Conservation (phyloP, 2,329 filamentous ascomycete species). For the Clarireedia monteithiana region DNA sequence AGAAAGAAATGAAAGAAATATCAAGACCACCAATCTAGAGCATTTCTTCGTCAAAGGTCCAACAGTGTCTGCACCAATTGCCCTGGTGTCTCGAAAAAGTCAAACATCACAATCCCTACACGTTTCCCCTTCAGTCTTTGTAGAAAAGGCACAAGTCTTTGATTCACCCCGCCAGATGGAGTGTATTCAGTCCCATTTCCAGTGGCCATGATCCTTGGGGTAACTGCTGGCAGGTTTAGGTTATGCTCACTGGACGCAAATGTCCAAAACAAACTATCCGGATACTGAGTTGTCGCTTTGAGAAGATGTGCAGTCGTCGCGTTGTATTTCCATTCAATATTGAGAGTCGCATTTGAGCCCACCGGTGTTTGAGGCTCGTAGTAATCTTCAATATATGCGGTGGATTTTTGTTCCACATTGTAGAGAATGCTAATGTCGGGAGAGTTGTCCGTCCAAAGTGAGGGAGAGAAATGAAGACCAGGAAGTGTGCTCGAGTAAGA, state of each 20-base stretch:
- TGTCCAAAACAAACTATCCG: constrained; percentile 38
- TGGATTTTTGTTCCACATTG: constrained; percentile 30
- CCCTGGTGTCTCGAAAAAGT: constrained; percentile 39
- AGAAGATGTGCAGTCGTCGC: constrained; percentile 34
- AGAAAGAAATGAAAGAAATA: background rate
- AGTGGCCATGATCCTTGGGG: constrained; percentile 38
- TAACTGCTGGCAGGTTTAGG: constrained; percentile 32
- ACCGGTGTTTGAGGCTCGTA: constrained; percentile 33
- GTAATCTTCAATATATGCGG: constrained; percentile 43
- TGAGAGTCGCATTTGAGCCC: constrained; percentile 29
- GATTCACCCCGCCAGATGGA: constrained; percentile 37
- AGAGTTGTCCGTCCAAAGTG: constrained; percentile 37
- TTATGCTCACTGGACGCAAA: constrained; percentile 39
- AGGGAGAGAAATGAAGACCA: constrained; percentile 39
- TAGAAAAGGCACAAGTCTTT: constrained; percentile 33
- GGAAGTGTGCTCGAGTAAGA: constrained; percentile 33
- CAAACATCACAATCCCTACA: constrained; percentile 44
- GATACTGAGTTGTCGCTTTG: constrained; percentile 30
- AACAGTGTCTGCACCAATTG: constrained; percentile 36
- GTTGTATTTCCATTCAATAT: constrained; percentile 38
- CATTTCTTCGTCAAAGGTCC: background rate
- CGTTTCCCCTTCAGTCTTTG: constrained; percentile 34
- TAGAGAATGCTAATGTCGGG: constrained; percentile 35
- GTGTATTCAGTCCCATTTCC: constrained; percentile 34
- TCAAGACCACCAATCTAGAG: background rate